Base-by-base conservation (phyloP, 1,139 yeast species). In the Kodamaea sp. region DNA sequence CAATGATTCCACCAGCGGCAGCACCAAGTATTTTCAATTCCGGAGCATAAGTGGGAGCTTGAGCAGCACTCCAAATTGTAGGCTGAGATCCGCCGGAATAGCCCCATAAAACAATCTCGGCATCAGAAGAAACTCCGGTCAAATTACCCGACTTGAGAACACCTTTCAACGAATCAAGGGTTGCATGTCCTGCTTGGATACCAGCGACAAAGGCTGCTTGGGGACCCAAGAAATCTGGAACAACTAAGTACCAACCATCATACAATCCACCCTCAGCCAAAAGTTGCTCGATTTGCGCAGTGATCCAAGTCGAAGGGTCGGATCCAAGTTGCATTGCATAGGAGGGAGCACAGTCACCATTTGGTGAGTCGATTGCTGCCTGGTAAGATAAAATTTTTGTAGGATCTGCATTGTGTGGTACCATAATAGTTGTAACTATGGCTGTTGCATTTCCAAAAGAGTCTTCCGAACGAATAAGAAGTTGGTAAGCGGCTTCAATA, bases 381-480 rank as follows among this genome's bases (percentile, higher is more conserved):
- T 62, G 67, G 41, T 60, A 62, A 10, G 65, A 52, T 6, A 65
- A 42, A 11, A 66, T 31, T 34, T 53, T 55, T 1, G 43, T 41
- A 9, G 55, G 44, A 37, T 63, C 57, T 4, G 61, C 60, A 35
- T 59, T 51, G 30, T 44, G 47, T 2, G 70, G 67, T 37, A 50
- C 55, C 8, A 60, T 44, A 3, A 64, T 37, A 0, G 70, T 61
- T 6, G 64, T 44, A 8, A 57, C 59, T 15, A 62, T 51, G 3
- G 55, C 62, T n/a, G 46, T 50, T 7, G 71, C 55, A 16, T 54
- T 48, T 2, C 66, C 69, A 24, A 48, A 44, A 3, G 59, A 41
- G 38, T 65, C 68, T 21, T 55, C 48, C 11, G 68, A 55, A 35
- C 69, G 48, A 2, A 61, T 55, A 35, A 63, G 41, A 15, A 60